Conservation (phyloP, 345 rosid species). For the Salix udensis region DNA sequence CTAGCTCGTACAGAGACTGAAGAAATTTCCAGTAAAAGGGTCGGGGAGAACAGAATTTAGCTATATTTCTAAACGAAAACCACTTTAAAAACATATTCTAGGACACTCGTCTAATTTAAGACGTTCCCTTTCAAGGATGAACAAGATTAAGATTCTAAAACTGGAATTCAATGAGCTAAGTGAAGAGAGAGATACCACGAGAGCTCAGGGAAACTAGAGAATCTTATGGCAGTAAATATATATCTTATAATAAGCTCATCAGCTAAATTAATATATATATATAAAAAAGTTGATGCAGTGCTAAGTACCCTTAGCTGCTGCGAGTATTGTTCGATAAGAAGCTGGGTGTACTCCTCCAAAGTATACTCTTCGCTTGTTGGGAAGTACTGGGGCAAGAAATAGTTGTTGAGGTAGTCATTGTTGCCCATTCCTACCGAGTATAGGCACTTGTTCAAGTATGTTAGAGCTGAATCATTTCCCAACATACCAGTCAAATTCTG, state of each 20-base stretch:
- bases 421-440: constrained; percentile 33
- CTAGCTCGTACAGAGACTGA: constrained; percentile 26
- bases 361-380: constrained; percentile 12
- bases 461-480: neutral
- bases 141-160: no score
- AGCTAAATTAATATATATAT: no score
- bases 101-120: no score
- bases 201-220: no score
- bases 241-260: no score
- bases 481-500: neutral
- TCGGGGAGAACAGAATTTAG: no score
- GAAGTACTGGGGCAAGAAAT: constrained; percentile 26
- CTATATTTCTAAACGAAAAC: no score
- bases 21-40: neutral
- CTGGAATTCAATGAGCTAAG: no score
- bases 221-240: no score
- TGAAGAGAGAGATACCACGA: no score
- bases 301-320: constrained; percentile 23
- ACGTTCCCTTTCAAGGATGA: no score
- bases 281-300: neutral
- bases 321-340: constrained; percentile 20
- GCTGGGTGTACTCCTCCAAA: constrained; percentile 16
- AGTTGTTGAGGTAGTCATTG: constrained; percentile 42
- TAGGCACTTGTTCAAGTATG: constrained; percentile 26
- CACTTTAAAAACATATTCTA: no score